Evolutionary conservation across 257 asterid genomes (phyloP).

Genomic region (Penstemon newberryi): DNA sequence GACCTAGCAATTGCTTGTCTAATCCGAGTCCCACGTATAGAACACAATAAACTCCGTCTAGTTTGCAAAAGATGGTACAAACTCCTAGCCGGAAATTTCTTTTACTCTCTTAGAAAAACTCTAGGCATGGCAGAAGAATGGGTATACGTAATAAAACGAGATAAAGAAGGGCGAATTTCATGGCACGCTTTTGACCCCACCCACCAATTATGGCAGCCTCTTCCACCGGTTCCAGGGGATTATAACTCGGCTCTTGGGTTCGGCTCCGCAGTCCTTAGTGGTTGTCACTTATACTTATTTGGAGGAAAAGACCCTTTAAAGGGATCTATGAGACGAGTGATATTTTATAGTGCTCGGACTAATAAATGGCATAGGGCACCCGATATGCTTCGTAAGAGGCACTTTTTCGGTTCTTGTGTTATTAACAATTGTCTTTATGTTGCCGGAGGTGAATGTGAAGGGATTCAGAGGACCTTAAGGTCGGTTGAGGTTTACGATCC

Average conservation of each 20-base stretch:
- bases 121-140: constrained; percentile 71
- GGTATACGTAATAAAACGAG: constrained; percentile 58
- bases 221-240: constrained; percentile 59
- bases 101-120: constrained; percentile 54
- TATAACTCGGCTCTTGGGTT: constrained; percentile 56
- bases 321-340: constrained; percentile 62
- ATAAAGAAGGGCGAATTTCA: constrained; percentile 57
- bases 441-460: constrained; percentile 72
- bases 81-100: constrained; percentile 57
- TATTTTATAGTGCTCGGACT: constrained; percentile 60
- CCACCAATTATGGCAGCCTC: constrained; percentile 64
- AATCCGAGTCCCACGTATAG: constrained; percentile 60
- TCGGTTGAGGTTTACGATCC: constrained; percentile 66
- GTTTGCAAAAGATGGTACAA: constrained; percentile 68
- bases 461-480: constrained; percentile 53
- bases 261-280: constrained; percentile 67
- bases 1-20: constrained; percentile 71
- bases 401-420: constrained; percentile 60
- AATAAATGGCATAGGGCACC: constrained; percentile 71
- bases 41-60: constrained; percentile 57
- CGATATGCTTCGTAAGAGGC: constrained; percentile 60
- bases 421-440: constrained; percentile 63
- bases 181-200: constrained; percentile 69
- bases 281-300: constrained; percentile 59
- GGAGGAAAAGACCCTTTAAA: constrained; percentile 59